Evolutionary conservation across 306 rosid species (phyloP), one percentile per base, ranked within the genome.

Genomic region (Vigna angularis): DNA sequence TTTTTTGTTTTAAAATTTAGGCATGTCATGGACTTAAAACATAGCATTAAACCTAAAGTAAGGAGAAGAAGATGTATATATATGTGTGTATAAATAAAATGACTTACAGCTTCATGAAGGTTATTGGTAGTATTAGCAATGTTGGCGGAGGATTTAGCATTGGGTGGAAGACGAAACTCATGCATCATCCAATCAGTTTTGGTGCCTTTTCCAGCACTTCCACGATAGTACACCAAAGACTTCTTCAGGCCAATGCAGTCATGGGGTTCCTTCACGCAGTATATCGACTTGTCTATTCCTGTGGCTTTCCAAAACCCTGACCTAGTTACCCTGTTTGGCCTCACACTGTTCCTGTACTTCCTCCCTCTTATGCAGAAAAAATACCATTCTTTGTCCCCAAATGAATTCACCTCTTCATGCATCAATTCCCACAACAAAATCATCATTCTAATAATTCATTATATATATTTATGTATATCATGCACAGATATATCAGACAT

Each of bases 131-230:
- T 30, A 67, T 84, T 73, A 32, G 72, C 34, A 36, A 66, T 32
- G 14, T 9, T 65, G 64, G 11, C 65, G 70, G 9, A 59, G 63
- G 15, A 38, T 56, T 75, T 63, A 38, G 63, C 14, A 66, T 79
- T 74, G n/a, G 90, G 88, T 24, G 98, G 97, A 49, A 94, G 98
- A 22, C 98, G 97, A 87, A 94, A 94, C 84, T 94, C 98, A 42
- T 94, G 97, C 98, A 94, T 92, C 98, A 94, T 92, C 98, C 98
- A 94, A 36, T 92, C 95, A 71, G 98, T 94, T 89, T 94, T 94
- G 72, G 95, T 89, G 61, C 95, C 97, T 87, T 92, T 94, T 0
- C 97, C 98, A 8, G 98, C 98, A 84, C 86, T 87, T 58, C 97
- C 98, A 16, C 89, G 87, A 48, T 94, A 94, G 30, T 90, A 94